Evolutionary conservation across 148 eudicot genomes (phyloP).

Genomic region (Persicaria tinctoria): DNA sequence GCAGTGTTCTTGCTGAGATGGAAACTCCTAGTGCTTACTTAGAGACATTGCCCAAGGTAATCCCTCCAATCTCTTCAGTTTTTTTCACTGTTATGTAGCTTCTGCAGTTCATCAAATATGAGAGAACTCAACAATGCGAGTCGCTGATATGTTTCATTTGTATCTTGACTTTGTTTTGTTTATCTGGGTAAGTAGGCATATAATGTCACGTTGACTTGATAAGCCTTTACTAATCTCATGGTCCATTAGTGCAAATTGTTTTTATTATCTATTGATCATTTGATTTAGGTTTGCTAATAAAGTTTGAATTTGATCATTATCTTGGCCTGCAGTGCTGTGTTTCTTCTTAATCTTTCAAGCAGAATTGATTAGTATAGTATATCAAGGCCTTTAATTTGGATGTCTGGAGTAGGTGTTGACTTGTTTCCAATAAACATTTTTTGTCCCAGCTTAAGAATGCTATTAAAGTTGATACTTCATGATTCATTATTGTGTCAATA

Average conservation of each 20-base stretch:
- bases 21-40: constrained; percentile 81
- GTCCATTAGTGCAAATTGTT: not conserved
- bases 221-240: not conserved
- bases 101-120: not conserved
- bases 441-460: not conserved
- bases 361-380: too few relatives aligned
- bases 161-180: not conserved
- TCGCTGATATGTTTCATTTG: not conserved
- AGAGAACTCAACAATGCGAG: not conserved
- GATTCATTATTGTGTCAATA: not conserved
- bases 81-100: not conserved
- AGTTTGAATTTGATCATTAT: not conserved
- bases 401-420: constrained; percentile 1
- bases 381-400: not conserved
- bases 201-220: not conserved
- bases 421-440: not conserved
- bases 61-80: not conserved
- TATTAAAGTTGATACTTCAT: not conserved
- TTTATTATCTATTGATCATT: not conserved
- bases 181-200: not conserved
- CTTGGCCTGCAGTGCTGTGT: not conserved
- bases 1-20: constrained; percentile 86
- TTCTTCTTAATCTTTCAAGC: not conserved
- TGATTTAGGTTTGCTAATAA: not conserved
- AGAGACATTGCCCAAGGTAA: constrained; percentile 88